Evolutionary conservation across 768 basidiomycete species (phyloP), one percentile per base, ranked within the genome.

Genomic region (Podaxis pistillaris): DNA sequence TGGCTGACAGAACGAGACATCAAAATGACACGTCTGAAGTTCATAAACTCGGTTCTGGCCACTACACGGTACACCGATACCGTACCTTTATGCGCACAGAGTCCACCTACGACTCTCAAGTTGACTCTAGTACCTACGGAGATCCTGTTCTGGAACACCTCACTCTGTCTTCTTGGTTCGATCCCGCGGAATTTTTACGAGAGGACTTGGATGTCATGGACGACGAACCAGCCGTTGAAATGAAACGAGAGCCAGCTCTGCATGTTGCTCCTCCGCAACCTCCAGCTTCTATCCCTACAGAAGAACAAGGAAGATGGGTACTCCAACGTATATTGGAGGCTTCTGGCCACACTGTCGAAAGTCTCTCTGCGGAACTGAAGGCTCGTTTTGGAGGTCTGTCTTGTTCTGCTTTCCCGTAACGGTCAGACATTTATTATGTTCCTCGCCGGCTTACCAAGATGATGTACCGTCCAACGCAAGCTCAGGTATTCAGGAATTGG

Each of bases 111-210:
- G 60, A 62, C 9, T 22, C 44, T 55, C 33, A 58, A n/a, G 17
- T 54, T 28, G 52, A 17, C 26, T 2, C 41, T 30, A 24, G 22
- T 26, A 4, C 26, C 13, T 22, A 36, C 22, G 52, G 33, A 37
- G 60, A 56, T 17, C 1, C 52, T 13, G 11, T 37, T 37, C 41
- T 37, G 12, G 60, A 62, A 0, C 49, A 36, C 26, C 24, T 60
- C 22, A 17, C 67, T 24, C 66, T 70, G 19, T 67, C 71, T 26
- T 66, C 70, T 24, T 64, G 67, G 41, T 60, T 67, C 5, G 60
- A 65, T n/a, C 67, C 63, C 22, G 54, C 70, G 19, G 68, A 68
- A 17, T 62, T 68, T 37, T 61, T 59, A 28, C 38, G 65, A 40
- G 69, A 68, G 41, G 65, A 68, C 19, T 47, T 67, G 36, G 41